Evolutionary conservation across 2,329 filamentous ascomycete species (phyloP), one percentile per base, ranked within the genome.

Genomic region (Huntiella moniliformis): DNA sequence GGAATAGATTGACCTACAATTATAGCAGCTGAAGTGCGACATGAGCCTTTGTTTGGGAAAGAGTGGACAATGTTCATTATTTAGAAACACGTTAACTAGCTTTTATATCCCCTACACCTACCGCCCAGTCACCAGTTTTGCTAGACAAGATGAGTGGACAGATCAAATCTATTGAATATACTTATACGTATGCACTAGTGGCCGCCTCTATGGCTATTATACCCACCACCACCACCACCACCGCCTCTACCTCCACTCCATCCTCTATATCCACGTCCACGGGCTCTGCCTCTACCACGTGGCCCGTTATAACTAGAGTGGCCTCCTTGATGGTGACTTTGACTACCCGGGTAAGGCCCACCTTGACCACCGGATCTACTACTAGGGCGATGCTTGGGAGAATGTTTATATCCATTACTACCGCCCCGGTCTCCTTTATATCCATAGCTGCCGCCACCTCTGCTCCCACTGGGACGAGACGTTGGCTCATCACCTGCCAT

Each of bases 251-350:
- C 38, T 5, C 45, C 34, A 11, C 16, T 16, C 42, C 51, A 18
- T 47, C 39, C 52, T 49, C 6, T 53, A 16, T 13, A 38, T 65
- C 65, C n/a, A 68, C 63, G 40, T 61, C 63, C 7, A 63, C 64
- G 28, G 61, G 61, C 33, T 15, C 38, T 28, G 10, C 42, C 45
- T 39, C 39, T 66, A 63, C 49, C 63, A 63, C 38, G 68, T 66
- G 41, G 63, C 63, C 38, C 63, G 61, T 39, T 31, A n/a, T 44
- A 39, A 16, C 68, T 68, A 18, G 65, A 61, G 40, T 70, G 60
- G 5, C 61, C 51, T 13, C 58, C 60, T 28, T 64, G 60, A 31
- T 65, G 58, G 11, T 63, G 60, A 35, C 66, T 58, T 35, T 33
- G n/a, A 42, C 64, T 60, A 50, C 61, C 63, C 47, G 60, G 59